phyloP scores from a whole-genome alignment of 2,329 filamentous ascomycete species.

The Volutella citrinella region DNA sequence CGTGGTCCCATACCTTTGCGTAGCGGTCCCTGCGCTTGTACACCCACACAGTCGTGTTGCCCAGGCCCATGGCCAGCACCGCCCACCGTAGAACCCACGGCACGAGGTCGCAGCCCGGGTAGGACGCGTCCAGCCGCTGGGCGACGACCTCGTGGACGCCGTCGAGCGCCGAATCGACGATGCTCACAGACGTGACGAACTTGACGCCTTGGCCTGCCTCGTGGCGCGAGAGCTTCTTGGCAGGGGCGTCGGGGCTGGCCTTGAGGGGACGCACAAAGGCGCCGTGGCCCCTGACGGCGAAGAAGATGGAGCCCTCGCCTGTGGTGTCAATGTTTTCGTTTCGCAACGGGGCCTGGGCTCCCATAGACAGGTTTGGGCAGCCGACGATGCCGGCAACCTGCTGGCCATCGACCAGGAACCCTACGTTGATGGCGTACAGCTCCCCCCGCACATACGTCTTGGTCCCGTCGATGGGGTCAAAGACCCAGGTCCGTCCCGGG shows the following conservation, averaged over 20 bases:
- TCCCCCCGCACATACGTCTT: conserved; percentile 53
- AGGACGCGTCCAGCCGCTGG: conserved; percentile 37
- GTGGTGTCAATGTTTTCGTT: conserved; percentile 44
- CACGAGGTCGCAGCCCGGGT: conserved; percentile 50
- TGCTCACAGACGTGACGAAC: conserved; percentile 46
- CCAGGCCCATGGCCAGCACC: conserved; percentile 48
- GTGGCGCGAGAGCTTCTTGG: conserved; percentile 32
- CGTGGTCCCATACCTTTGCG: conserved; percentile 60
- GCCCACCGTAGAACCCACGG: conserved; percentile 58
- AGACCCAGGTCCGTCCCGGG: conserved; percentile 50
- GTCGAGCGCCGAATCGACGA: conserved; percentile 46
- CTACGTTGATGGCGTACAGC: conserved; percentile 57
- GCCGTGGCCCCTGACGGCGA: conserved; percentile 46
- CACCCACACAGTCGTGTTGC: conserved; percentile 55
- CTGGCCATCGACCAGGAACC: conserved; percentile 46
- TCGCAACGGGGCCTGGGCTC: conserved; percentile 36
- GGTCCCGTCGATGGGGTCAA: conserved; percentile 60
- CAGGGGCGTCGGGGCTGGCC: conserved; percentile 17
- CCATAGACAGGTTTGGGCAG: conserved; percentile 42
- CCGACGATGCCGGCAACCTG: conserved; percentile 50
- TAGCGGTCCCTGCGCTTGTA: conserved; percentile 46
- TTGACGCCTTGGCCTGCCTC: conserved; percentile 29
- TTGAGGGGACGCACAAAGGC: conserved; percentile 43
- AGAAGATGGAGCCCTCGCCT: conserved; percentile 48
- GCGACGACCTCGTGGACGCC: conserved; percentile 46